phyloP scores from a whole-genome alignment of 164 flowering plant genomes.

The Amborella trichopoda region DNA sequence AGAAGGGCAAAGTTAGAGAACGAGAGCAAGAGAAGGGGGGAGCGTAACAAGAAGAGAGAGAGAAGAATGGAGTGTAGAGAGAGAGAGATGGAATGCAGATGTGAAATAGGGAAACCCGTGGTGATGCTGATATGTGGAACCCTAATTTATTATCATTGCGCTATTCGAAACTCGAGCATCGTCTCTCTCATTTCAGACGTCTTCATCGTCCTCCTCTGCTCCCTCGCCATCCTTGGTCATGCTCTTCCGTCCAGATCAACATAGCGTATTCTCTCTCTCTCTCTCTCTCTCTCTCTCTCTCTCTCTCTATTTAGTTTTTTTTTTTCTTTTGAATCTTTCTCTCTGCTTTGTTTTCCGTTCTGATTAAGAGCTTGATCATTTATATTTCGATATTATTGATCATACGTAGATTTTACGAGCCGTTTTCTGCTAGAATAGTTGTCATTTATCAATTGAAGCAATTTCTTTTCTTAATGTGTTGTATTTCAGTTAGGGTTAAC shows the following conservation, averaged over 20 bases:
- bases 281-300: not conserved
- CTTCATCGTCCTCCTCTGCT: constrained; percentile 90
- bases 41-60: too few species aligned
- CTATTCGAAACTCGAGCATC: constrained; percentile 58
- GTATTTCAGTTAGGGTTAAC: too few species aligned
- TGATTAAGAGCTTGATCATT: too few species aligned
- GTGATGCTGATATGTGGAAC: constrained; percentile 56
- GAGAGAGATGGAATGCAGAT: too few species aligned
- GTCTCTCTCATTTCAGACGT: constrained; percentile 80
- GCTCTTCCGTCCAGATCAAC: constrained; percentile 92
- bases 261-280: constrained; percentile 34
- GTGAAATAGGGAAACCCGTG: constrained; percentile 57
- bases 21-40: too few species aligned
- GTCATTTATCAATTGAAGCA: too few species aligned
- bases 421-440: too few species aligned
- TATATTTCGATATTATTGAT: too few species aligned
- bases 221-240: constrained; percentile 95
- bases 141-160: constrained; percentile 87
- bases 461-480: too few species aligned
- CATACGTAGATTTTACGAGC: too few species aligned
- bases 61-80: too few species aligned
- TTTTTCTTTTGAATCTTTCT: not conserved
- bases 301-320: not conserved
- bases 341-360: not conserved
- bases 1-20: too few species aligned